phyloP scores from a whole-genome alignment of 345 rosid species.

The Eucalyptus cloeziana region DNA sequence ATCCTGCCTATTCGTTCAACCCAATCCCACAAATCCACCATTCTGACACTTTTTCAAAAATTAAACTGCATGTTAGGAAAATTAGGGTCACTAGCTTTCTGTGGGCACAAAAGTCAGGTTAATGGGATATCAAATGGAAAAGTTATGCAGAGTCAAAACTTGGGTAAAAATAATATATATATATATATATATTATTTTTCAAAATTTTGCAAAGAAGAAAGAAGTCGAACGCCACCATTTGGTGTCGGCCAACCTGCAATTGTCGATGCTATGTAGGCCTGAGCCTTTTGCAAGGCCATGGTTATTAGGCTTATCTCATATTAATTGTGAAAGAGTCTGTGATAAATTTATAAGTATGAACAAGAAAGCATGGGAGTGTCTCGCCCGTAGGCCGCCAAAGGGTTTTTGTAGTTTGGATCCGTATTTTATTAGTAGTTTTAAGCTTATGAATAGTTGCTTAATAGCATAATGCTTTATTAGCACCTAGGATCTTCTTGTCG shows the following conservation, averaged over 20 bases:
- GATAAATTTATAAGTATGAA: no score
- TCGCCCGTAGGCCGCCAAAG: accelerated
- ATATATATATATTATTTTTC: no score
- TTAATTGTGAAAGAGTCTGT: no score
- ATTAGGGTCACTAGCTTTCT: neutral
- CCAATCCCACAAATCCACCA: neutral
- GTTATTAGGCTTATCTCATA: no score
- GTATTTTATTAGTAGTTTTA: no score
- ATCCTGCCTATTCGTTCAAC: neutral
- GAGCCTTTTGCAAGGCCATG: neutral
- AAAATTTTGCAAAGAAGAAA: neutral
- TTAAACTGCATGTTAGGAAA: neutral
- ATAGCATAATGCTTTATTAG: no score
- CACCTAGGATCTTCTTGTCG: no score
- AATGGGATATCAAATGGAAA: neutral
- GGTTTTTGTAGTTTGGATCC: no score
- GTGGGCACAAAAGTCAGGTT: neutral
- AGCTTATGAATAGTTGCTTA: no score
- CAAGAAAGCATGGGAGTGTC: no score
- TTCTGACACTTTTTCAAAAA: neutral
- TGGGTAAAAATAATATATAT: no score
- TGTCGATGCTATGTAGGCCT: neutral
- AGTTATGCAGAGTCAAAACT: no score
- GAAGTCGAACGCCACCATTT: neutral
- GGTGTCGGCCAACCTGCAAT: neutral